phyloP scores from a whole-genome alignment of 192 early-diverging fungal genomes.

The Fimicolochytrium jonesii region DNA sequence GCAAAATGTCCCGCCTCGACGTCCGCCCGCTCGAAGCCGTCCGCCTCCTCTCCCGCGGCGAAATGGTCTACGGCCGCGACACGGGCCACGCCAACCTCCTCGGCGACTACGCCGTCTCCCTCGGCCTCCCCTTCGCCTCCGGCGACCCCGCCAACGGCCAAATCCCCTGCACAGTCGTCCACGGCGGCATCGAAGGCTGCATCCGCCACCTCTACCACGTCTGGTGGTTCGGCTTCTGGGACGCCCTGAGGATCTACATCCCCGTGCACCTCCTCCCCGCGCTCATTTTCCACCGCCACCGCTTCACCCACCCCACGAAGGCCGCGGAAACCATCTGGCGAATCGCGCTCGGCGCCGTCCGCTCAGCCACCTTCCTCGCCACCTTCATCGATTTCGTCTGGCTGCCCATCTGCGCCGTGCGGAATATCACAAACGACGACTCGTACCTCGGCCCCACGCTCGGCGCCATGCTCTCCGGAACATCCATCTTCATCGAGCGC shows the following conservation, averaged over 20 bases:
- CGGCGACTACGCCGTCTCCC: constrained; percentile 29
- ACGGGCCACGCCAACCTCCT: constrained; percentile 35
- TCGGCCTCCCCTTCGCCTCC: constrained; percentile 22
- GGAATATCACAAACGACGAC: constrained; percentile 24
- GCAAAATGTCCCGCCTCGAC: constrained; percentile 55
- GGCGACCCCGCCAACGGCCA: constrained; percentile 39
- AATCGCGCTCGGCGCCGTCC: constrained; percentile 40
- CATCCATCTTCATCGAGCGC: constrained; percentile 60
- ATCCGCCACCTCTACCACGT: constrained; percentile 31
- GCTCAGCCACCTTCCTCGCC: constrained; percentile 53
- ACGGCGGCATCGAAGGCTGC: constrained; percentile 48
- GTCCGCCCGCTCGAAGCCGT: constrained; percentile 46
- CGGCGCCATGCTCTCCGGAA: constrained; percentile 56
- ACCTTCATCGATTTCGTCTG: constrained; percentile 51
- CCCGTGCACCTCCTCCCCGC: constrained; percentile 59
- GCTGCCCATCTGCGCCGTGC: constrained; percentile 47
- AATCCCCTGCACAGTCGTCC: constrained; percentile 50
- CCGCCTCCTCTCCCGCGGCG: constrained; percentile 32
- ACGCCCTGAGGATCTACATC: constrained; percentile 52
- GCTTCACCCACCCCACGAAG: constrained; percentile 21
- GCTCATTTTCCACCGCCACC: constrained; percentile 44
- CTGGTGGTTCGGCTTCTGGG: constrained; percentile 37
- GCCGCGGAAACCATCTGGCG: constrained; percentile 33
- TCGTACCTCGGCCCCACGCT: constrained; percentile 47
- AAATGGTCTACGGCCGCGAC: constrained; percentile 32